A percentile compares a stretch with the other conserved stretches of the same genome.
Evolutionary conservation across 2,329 filamentous ascomycete genomes (phyloP).

Genomic region (Falciphora oryzae): DNA sequence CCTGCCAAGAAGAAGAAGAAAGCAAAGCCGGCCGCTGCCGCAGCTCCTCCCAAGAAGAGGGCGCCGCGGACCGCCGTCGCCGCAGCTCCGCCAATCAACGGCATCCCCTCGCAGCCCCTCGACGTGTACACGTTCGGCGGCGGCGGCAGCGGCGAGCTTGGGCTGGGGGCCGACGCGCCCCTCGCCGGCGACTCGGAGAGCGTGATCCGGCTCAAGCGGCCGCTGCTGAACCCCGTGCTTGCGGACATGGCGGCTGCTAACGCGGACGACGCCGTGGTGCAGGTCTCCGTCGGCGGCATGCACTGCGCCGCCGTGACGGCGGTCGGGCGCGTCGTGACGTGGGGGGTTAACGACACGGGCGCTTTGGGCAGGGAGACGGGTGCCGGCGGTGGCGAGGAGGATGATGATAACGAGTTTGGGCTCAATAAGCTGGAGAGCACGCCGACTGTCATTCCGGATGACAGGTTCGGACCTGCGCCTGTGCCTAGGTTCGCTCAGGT

Average conservation of each 20-base stretch:
- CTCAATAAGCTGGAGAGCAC: constrained; percentile 56
- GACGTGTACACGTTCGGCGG: constrained; percentile 13
- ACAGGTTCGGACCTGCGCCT: constrained; percentile 31
- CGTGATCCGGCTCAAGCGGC: neutral
- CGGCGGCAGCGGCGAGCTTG: constrained; percentile 14
- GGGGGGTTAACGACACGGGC: constrained; percentile 66
- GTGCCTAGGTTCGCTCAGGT: constrained; percentile 41
- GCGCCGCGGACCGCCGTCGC: neutral
- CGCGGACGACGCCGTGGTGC: constrained; percentile 38
- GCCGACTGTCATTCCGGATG: constrained; percentile 46
- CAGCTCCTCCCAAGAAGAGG: no score
- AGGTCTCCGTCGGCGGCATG: constrained; percentile 61
- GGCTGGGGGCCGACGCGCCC: constrained; percentile 9
- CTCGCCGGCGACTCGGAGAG: neutral
- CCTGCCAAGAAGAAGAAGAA: no score
- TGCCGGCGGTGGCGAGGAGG: constrained; percentile 40
- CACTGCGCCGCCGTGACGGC: constrained; percentile 59
- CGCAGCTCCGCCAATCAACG: neutral
- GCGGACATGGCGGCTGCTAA: no score
- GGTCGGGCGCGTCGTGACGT: constrained; percentile 61
- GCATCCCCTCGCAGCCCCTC: constrained; percentile 6
- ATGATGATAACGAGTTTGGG: neutral
- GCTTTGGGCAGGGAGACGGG: constrained; percentile 57
- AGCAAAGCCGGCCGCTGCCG: no score
- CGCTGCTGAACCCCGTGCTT: constrained; percentile 11